phyloP scores from a whole-genome alignment of 1,139 yeast genomes.

The Scheffersomyces parashehatae region DNA sequence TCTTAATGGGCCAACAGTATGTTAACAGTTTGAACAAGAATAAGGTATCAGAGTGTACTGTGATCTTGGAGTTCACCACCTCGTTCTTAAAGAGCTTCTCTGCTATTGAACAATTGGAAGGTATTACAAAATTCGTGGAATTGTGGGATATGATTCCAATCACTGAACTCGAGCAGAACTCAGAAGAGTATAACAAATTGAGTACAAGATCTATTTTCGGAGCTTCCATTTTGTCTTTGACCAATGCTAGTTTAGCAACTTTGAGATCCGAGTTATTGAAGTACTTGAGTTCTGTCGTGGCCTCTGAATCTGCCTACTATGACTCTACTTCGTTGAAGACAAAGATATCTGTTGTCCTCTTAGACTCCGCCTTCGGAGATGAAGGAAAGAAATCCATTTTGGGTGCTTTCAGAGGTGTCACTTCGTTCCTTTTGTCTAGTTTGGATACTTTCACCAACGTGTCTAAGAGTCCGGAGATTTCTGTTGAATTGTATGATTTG shows the following conservation, averaged over 20 bases:
- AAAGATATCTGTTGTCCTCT: slow-evolving; percentile 56
- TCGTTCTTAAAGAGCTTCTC: slow-evolving; percentile 67
- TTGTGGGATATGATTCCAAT: slow-evolving; percentile 56
- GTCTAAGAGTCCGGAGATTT: slow-evolving; percentile 18
- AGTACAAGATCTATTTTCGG: slow-evolving; percentile 65
- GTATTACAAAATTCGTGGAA: slow-evolving; percentile 55
- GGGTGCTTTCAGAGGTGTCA: slow-evolving; percentile 44
- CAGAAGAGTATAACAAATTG: slow-evolving; percentile 38
- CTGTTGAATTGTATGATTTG: slow-evolving; percentile 40
- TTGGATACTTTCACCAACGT: slow-evolving; percentile 31
- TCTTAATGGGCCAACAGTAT: slow-evolving; percentile 79
- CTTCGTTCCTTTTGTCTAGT: slow-evolving; percentile 36
- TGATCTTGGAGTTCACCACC: slow-evolving; percentile 69
- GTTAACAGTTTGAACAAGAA: slow-evolving; percentile 53
- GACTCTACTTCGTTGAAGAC: slow-evolving; percentile 49
- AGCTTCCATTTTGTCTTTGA: slow-evolving; percentile 53
- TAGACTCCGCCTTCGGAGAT: slow-evolving; percentile 44
- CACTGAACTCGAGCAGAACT: slow-evolving; percentile 35
- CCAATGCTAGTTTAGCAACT: slow-evolving; percentile 47
- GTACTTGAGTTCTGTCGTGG: slow-evolving; percentile 51
- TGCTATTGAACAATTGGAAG: slow-evolving; percentile 66
- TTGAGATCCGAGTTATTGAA: slow-evolving; percentile 55
- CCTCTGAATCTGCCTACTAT: slow-evolving; percentile 43
- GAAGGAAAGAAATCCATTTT: slow-evolving; percentile 32
- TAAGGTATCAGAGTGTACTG: slow-evolving; percentile 63